Conservation (phyloP, 768 basidiomycete genomes). For the Psilocybe cubensis region DNA sequence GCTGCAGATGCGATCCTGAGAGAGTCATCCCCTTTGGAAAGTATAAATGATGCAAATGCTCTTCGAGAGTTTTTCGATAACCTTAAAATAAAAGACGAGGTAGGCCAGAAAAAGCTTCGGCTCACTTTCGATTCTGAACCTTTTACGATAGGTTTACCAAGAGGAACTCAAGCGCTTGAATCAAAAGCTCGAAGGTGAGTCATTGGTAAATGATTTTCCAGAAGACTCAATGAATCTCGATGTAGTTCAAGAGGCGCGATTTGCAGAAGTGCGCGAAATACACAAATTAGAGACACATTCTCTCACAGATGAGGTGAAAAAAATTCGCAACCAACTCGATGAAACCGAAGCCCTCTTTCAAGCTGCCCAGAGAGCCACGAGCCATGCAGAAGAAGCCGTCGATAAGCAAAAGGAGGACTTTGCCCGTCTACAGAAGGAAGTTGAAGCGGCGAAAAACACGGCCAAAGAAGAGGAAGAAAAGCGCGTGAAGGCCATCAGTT, state of each 20-base stretch:
- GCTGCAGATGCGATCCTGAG: slow-evolving; percentile 70
- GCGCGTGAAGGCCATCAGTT: slow-evolving; percentile 87
- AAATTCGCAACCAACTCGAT: slow-evolving; percentile 65
- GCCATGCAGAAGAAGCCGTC: slow-evolving; percentile 51
- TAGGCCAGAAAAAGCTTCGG: slow-evolving; percentile 33
- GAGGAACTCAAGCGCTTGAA: slow-evolving; percentile 81
- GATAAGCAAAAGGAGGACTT: slow-evolving; percentile 58
- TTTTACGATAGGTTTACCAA: slow-evolving; percentile 55
- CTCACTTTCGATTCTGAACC: not conserved
- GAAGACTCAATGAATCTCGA: not conserved
- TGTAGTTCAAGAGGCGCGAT: slow-evolving; percentile 80
- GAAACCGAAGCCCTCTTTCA: slow-evolving; percentile 74
- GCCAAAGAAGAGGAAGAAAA: slow-evolving; percentile 98
- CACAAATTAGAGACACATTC: slow-evolving; percentile 83
- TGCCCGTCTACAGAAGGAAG: slow-evolving; percentile 62
- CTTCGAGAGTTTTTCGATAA: slow-evolving; percentile 77
- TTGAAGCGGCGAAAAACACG: slow-evolving; percentile 57
- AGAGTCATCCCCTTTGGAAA: slow-evolving; percentile 73
- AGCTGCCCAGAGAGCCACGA: slow-evolving; percentile 53
- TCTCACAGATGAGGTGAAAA: slow-evolving; percentile 73
- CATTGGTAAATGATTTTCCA: not conserved
- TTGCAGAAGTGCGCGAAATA: slow-evolving; percentile 84
- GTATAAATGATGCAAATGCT: slow-evolving; percentile 63
- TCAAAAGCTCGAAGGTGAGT: slow-evolving; percentile 72
- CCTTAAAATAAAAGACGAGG: slow-evolving; percentile 70